phyloP scores from a whole-genome alignment of 139 green algal species.

The Chlamydomonas asymmetrica region DNA sequence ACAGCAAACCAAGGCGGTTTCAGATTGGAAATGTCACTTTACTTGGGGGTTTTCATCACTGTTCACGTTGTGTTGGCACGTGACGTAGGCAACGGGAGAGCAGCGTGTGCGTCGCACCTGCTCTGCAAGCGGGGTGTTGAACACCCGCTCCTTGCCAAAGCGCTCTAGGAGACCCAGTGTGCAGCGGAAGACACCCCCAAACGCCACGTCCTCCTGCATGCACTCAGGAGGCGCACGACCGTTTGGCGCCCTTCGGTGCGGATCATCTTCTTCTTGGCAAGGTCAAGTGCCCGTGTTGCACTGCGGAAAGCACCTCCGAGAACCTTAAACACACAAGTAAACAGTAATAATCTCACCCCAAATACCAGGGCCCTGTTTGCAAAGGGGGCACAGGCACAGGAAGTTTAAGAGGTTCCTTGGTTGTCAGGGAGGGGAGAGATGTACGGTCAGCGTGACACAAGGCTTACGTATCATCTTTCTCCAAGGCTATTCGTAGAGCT shows the following conservation, averaged over 20 bases:
- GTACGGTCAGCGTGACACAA: not conserved
- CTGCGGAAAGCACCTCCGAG: not conserved
- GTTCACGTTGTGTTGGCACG: no score
- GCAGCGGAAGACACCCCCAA: conserved; percentile 93
- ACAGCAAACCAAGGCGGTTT: not conserved
- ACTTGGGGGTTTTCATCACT: no score
- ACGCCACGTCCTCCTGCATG: conserved; percentile 86
- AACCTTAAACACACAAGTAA: not conserved
- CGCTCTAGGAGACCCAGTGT: conserved; percentile 77
- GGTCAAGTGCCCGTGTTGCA: not conserved
- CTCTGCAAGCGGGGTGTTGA: conserved; percentile 94
- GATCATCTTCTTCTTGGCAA: not conserved
- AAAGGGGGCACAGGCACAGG: not conserved
- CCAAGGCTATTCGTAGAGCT: conserved; percentile 74
- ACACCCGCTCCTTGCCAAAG: conserved; percentile 78
- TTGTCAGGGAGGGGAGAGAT: not conserved
- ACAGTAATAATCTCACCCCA: not conserved
- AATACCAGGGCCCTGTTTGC: not conserved
- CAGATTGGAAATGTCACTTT: no score
- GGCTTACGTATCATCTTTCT: conserved; percentile 60
- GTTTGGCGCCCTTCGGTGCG: not conserved
- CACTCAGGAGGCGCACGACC: not conserved
- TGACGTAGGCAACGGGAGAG: no score
- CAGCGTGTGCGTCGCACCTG: conserved; percentile 69
- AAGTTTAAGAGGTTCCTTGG: not conserved